Base-by-base conservation (phyloP, 768 basidiomycete genomes). In the Myochromella boudieri region DNA sequence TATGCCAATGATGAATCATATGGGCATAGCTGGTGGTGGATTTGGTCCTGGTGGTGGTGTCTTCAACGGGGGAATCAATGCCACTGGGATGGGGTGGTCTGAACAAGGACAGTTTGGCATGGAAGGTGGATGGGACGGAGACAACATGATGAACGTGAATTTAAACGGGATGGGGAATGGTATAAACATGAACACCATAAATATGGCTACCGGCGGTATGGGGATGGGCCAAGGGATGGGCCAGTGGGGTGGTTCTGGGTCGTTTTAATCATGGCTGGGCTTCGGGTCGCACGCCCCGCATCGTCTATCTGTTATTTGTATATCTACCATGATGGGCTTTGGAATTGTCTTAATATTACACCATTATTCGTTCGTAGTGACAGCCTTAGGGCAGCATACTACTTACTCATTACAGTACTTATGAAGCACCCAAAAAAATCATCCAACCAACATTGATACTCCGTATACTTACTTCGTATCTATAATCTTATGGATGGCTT, bases 161-260 rank as follows among this genome's bases (percentile, higher is more conserved):
- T 64, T 69, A 41, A 64, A 68, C 48, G 61, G 59, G n/a, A 62
- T 60, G 58, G 64, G 60, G 40, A 69, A 67, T 8, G 68, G 66
- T 34, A 71, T 77, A 68, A 69, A 68, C 27, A 70, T 75, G 67
- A 66, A 64, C 17, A 60, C 68, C 58, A 67, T 60, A 39, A 56
- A 53, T 25, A 52, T 62, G 57, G 10, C 38, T 59, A 65, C 67
- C 53, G 67, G 70, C 4, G 73, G 70, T 7, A 78, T 79, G 69
- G 66, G 66, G 58, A 70, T 73, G 59, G 74, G 69, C 55, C 58
- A 55, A 69, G 66, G 66, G 58, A 70, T 73, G 59, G 74, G 69
- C 55, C 58, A 55, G 27, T 59, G 60, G 60, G 49, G 55, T 26
- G 55, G 60, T 12, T 22, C 49, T 17, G 43, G 53, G 24, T 25